Evolutionary conservation across 331 rosid species (phyloP).

Genomic region (Rosa hybrid): DNA sequence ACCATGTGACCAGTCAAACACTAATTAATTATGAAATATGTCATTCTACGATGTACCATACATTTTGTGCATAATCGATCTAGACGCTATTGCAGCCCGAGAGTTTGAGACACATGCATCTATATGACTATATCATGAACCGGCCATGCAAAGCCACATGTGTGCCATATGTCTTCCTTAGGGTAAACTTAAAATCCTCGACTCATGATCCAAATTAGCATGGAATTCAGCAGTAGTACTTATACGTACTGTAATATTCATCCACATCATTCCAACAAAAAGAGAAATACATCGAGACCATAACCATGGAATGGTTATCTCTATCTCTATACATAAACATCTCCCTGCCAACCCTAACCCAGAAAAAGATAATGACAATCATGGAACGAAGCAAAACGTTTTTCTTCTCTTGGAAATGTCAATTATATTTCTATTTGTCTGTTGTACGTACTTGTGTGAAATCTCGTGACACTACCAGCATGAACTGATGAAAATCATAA

Average conservation of each 20-base stretch:
- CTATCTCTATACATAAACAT: background rate
- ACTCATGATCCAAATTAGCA: background rate
- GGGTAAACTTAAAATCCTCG: background rate
- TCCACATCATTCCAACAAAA: no score
- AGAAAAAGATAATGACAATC: background rate
- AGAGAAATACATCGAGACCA: background rate
- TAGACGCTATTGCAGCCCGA: no score
- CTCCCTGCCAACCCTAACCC: background rate
- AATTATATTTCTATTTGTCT: background rate
- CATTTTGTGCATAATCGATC: no score
- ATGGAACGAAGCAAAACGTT: background rate
- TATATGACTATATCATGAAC: background rate
- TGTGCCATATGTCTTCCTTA: conserved; percentile 2
- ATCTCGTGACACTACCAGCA: background rate
- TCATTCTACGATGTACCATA: no score
- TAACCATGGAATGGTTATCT: background rate
- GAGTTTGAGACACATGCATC: background rate
- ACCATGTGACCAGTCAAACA: no score
- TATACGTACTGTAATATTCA: background rate
- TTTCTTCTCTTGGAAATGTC: background rate
- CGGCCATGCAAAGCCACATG: conserved; percentile 2
- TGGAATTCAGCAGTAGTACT: background rate
- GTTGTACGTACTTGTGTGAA: background rate
- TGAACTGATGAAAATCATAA: background rate
- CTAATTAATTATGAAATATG: no score